Evolutionary conservation across 208 protist species (phyloP).

Genomic region (Trichomonas gallinae): DNA sequence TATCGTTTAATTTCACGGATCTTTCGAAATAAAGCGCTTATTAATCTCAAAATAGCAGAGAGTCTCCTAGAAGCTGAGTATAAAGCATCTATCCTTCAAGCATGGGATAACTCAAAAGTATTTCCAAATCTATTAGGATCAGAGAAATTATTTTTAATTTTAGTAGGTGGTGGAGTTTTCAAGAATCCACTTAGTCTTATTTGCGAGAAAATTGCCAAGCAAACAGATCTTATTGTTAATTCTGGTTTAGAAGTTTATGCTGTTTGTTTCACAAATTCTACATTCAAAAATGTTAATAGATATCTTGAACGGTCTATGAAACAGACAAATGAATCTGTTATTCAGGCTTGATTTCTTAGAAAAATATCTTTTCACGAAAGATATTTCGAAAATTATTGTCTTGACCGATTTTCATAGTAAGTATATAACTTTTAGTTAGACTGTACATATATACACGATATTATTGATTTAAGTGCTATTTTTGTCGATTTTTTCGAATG

Average conservation of each 20-base stretch:
- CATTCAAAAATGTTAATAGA: neutral
- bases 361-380: too few relatives aligned
- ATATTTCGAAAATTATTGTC: too few relatives aligned
- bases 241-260: neutral
- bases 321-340: neutral
- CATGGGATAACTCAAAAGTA: neutral
- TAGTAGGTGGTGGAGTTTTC: neutral
- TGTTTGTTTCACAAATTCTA: neutral
- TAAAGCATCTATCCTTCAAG: neutral
- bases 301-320: neutral
- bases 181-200: neutral
- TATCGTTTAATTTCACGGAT: neutral
- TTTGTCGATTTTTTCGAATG: too few relatives aligned
- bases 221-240: neutral
- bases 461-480: too few relatives aligned
- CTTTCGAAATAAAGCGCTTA: neutral
- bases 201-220: neutral
- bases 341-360: too few relatives aligned
- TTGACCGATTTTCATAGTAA: too few relatives aligned
- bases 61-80: neutral
- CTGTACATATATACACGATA: too few relatives aligned
- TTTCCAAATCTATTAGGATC: neutral
- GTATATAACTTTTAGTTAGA: too few relatives aligned
- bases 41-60: neutral
- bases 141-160: neutral